Evolutionary conservation across 2,329 filamentous ascomycete species (phyloP).

Genomic region (Cercospora sesami): DNA sequence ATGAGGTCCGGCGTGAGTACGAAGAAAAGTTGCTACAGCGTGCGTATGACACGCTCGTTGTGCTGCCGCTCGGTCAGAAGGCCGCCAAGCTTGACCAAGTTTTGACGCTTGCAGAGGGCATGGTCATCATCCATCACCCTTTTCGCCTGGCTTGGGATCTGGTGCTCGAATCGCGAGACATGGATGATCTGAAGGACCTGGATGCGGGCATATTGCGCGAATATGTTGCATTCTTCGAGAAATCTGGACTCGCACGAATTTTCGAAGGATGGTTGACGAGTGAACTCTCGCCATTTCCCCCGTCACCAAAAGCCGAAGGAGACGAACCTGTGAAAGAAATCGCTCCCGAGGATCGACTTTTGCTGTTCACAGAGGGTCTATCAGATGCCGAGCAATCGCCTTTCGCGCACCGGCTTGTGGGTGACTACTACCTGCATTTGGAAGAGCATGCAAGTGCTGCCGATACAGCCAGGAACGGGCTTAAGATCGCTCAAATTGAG

Average conservation of each 20-base stretch:
- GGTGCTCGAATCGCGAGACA: slow-evolving; percentile 83
- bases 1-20: slow-evolving; percentile 77
- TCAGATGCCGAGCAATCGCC: slow-evolving; percentile 61
- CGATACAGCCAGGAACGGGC: slow-evolving; percentile 74
- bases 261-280: slow-evolving; percentile 80
- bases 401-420: slow-evolving; percentile 79
- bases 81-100: slow-evolving; percentile 69
- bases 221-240: slow-evolving; percentile 81
- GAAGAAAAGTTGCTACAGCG: slow-evolving; percentile 87
- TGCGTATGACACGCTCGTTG: slow-evolving; percentile 73
- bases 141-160: slow-evolving; percentile 90
- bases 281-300: slow-evolving; percentile 80
- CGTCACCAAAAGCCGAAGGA: slow-evolving; percentile 51
- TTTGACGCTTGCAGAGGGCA: slow-evolving; percentile 75
- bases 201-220: slow-evolving; percentile 75
- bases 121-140: slow-evolving; percentile 94
- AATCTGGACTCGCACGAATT: slow-evolving; percentile 77
- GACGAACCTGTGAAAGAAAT: slow-evolving; percentile 58
- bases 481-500: slow-evolving; percentile 61
- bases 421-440: slow-evolving; percentile 77
- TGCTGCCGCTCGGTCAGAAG: slow-evolving; percentile 69
- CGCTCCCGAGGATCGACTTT: slow-evolving; percentile 73
- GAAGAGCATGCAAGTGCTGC: slow-evolving; percentile 83
- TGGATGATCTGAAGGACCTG: slow-evolving; percentile 70
- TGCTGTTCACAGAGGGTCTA: slow-evolving; percentile 69